Base-by-base conservation (phyloP, 345 rosid species). In the Cardamine occulta region DNA sequence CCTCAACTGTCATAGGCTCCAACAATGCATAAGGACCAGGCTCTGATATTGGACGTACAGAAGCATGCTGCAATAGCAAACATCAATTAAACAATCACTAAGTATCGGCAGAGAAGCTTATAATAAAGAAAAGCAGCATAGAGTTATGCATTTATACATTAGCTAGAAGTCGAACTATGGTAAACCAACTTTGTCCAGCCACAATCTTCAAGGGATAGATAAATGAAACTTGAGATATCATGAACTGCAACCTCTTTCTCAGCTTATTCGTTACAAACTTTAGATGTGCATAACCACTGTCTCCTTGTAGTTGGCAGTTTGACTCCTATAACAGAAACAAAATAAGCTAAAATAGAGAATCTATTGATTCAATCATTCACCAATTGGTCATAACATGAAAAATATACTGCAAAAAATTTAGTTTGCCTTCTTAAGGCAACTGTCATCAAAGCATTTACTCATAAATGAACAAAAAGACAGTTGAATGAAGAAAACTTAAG, bases 21-120 rank as follows among this genome's bases (percentile, higher is more conserved):
- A 94, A 77, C 9, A 94, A 79, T 42, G 98, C 96, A 86, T 94
- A 96, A 61, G 96, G 97, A 45, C 98, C 98, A 68, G 92, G 97
- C 80, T 88, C 97, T 35, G 97, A 94, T 82, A 94, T 88, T 14
- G 97, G 98, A 19, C 91, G 91, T 19, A 84, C 90, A 54, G 87
- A 84, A 69, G 77, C 70, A 1, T 97, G 99, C 99, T 95, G 86
- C 67, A 72, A 66, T 49, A 26, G 19, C 71, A 70, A 76, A 77
- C 71, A 64, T 68, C 80, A 70, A 66, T 66, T 17, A 31, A 10
- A 40, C 1, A 59, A 42, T 14, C 63, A 47, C 60, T 5, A 61
- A 32, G 52, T 34, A 55, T 19, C 63, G 15, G 11, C 39, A 19
- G 28, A 69, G 17, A 73, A 57, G n/a, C n/a, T n/a, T n/a, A n/a